Conservation (phyloP, 176 grass and related monocot species). For the Tuctoria greenei region DNA sequence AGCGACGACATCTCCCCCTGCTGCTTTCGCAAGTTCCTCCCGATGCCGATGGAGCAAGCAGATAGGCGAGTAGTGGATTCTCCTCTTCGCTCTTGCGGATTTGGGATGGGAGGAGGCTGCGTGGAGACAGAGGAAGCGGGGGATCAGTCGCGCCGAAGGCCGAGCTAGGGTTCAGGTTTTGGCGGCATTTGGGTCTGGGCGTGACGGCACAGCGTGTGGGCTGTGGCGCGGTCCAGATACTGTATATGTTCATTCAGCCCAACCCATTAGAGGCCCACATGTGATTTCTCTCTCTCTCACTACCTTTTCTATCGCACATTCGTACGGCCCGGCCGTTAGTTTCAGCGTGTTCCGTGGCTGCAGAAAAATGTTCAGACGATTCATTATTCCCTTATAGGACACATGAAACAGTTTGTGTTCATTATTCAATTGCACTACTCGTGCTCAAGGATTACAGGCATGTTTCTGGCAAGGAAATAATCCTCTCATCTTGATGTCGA, state of each 20-base stretch:
- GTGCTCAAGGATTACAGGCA: neutral
- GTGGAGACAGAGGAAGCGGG: neutral
- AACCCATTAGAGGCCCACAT: neutral
- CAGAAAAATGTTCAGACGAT: neutral
- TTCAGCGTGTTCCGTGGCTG: neutral
- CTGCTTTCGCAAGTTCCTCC: neutral
- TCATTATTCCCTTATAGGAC: neutral
- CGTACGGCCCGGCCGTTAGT: no score
- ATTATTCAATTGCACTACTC: neutral
- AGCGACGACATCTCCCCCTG: slow-evolving; percentile 66
- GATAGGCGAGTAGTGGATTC: neutral
- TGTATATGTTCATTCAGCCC: neutral
- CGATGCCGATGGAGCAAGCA: neutral
- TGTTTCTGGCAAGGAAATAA: neutral
- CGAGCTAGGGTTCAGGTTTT: slow-evolving; percentile 40
- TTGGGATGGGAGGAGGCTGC: neutral
- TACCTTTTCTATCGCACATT: no score
- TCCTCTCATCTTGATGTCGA: neutral
- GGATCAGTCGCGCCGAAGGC: neutral
- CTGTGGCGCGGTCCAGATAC: neutral
- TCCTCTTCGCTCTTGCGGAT: neutral
- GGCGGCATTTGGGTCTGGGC: neutral
- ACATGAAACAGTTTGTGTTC: neutral
- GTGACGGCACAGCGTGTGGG: neutral
- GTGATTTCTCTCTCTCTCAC: no score